Evolutionary conservation across 257 asterid genomes (phyloP), one percentile per base, ranked within the genome.

Genomic region (Solanum sitiens): DNA sequence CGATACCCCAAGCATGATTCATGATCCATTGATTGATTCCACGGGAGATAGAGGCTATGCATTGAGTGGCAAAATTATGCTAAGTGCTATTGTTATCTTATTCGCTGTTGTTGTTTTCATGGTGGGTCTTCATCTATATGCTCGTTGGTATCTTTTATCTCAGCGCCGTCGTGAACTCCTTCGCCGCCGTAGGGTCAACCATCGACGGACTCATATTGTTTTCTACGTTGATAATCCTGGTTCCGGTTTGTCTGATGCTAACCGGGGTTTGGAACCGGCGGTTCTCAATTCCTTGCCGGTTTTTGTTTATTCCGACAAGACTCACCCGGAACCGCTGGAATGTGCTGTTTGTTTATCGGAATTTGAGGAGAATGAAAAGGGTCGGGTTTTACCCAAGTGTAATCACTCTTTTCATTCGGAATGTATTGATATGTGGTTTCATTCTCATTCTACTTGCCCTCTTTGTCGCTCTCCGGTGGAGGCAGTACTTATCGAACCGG

Each of bases 401-500:
- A 91, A 86, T 84, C 99, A 96, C 86, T 86, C 92, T 10, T 96
- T 96, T 53, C 99, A 96, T 45, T 86, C 88, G 0, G 95, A 94
- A 21, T 96, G 99, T 71, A 95, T 96, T 11, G 99, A 96, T 16
- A 94, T 91, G 98, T 96, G 99, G 99, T 96, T 96, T 72, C 92
- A 84, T 11, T 92, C 98, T 0, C 98, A 95, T 87, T 93, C 98
- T 23, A 95, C 98, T 10, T 96, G 99, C 84, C 99, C 99, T 0
- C 92, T 96, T 4, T 96, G 99, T 91, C 98, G 98, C 50, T 91
- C 95, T 1, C 87, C 94, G 61, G 98, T 93, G 3, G 98, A 94
- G 86, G 86, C 86, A 42, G 89, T 59, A 59, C 25, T 87, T 70
- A 8, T 32, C 0, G 90, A 80, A 59, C 91, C 91, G 87, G 94